Conservation (phyloP, 768 basidiomycete genomes). For the Boletus tomentosulus region DNA sequence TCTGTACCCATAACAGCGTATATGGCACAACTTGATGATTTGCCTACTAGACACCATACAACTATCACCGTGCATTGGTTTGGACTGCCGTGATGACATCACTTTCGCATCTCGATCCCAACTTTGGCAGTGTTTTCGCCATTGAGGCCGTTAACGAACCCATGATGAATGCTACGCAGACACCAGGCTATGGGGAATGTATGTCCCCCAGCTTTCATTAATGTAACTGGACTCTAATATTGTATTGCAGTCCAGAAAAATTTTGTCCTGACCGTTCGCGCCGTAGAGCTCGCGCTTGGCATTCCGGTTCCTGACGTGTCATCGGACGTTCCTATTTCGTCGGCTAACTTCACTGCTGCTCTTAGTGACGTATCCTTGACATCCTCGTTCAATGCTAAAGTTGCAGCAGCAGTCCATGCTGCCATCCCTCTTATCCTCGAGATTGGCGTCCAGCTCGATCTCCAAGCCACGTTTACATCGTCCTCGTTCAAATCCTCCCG, state of each 20-base stretch:
- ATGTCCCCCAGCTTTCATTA: slow-evolving; percentile 19
- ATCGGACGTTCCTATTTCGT: slow-evolving; percentile 13
- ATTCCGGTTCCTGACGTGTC: slow-evolving; percentile 34
- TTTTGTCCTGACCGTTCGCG: slow-evolving; percentile 65
- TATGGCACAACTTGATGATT: neutral
- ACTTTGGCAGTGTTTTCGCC: slow-evolving; percentile 59
- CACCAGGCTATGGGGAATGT: slow-evolving; percentile 72
- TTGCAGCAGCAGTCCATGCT: slow-evolving; percentile 31
- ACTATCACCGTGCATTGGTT: slow-evolving; percentile 74
- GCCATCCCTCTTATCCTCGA: slow-evolving; percentile 36
- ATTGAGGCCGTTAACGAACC: slow-evolving; percentile 80
- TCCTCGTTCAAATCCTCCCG: slow-evolving; percentile 14
- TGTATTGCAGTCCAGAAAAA: slow-evolving; percentile 54
- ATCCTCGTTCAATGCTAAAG: slow-evolving; percentile 26
- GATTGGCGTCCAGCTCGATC: slow-evolving; percentile 18
- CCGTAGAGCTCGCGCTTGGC: slow-evolving; percentile 58
- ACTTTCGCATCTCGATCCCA: slow-evolving; percentile 64
- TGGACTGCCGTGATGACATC: slow-evolving; percentile 81
- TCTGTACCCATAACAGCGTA: slow-evolving; percentile 27
- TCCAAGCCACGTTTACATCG: slow-evolving; percentile 24
- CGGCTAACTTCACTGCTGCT: slow-evolving; percentile 36
- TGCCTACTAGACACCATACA: slow-evolving; percentile 47
- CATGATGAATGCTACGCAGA: slow-evolving; percentile 62
- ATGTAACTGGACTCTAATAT: neutral
- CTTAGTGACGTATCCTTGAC: slow-evolving; percentile 18